Evolutionary conservation across 495 filamentous ascomycete genomes (phyloP).

Genomic region (Glutinoglossum americanum): DNA sequence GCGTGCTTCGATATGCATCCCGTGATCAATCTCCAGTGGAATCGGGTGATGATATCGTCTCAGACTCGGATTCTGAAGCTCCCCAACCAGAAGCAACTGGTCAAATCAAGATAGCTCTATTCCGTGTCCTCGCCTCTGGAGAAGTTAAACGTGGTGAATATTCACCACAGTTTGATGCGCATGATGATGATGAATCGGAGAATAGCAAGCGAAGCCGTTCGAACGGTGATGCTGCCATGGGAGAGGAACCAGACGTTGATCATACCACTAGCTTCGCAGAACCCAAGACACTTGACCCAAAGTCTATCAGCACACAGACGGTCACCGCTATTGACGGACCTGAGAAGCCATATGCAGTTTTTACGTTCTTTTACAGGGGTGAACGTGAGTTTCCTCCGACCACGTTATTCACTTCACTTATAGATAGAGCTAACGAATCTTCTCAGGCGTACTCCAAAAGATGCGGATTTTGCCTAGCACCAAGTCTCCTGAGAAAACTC

Average conservation of each 20-base stretch:
- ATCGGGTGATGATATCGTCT: slow-evolving; percentile 23
- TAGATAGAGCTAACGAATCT: slow-evolving; percentile 12
- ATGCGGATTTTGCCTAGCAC: slow-evolving; percentile 61
- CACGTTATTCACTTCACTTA: slow-evolving; percentile 1
- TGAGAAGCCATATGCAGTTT: slow-evolving; percentile 86
- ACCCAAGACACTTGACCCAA: slow-evolving; percentile 89
- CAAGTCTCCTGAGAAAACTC: slow-evolving; percentile 32
- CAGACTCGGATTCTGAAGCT: slow-evolving; percentile 62
- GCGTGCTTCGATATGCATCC: slow-evolving; percentile 55
- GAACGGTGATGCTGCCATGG: slow-evolving; percentile 19
- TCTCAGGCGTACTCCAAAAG: slow-evolving; percentile 68
- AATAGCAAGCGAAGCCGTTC: slow-evolving; percentile 22
- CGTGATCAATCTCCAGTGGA: slow-evolving; percentile 53
- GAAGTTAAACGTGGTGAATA: slow-evolving; percentile 96
- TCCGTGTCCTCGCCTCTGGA: slow-evolving; percentile 82
- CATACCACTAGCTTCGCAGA: slow-evolving; percentile 98
- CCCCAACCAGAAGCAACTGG: slow-evolving; percentile 83
- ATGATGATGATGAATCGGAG: slow-evolving; percentile 42
- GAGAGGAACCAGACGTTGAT: slow-evolving; percentile 51
- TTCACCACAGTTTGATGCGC: slow-evolving; percentile 90
- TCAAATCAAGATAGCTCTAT: slow-evolving; percentile 95
- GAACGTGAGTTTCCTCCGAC: slow-evolving; percentile 43
- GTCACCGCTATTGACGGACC: slow-evolving; percentile 95
- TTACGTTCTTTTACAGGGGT: slow-evolving; percentile 95
- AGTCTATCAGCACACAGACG: slow-evolving; percentile 92